These are phyloP conservation scores for Microsporum canis DNA, from an alignment of 2,329 filamentous ascomycete species.

Conservation along the genomic window DNA sequence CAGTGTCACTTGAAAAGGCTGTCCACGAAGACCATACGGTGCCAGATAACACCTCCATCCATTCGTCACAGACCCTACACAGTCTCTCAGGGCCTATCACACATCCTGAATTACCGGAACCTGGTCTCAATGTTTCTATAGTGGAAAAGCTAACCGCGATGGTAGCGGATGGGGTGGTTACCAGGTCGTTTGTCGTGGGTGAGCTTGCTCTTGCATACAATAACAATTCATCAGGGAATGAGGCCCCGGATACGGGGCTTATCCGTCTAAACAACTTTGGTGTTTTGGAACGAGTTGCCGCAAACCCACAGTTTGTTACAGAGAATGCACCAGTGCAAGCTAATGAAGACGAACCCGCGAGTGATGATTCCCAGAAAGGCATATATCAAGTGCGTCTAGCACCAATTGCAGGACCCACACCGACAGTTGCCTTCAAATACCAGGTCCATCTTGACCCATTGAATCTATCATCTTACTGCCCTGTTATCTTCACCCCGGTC, in stretches of 20 bases:
- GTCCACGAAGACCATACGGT: slow-evolving; percentile 53
- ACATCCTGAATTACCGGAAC: slow-evolving; percentile 69
- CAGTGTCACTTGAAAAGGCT: slow-evolving; percentile 40
- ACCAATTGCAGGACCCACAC: slow-evolving; percentile 53
- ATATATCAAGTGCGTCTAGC: slow-evolving; percentile 68
- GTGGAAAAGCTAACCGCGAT: slow-evolving; percentile 83
- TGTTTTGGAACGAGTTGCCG: slow-evolving; percentile 80
- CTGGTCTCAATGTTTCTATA: slow-evolving; percentile 76
- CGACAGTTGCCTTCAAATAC: slow-evolving; percentile 79
- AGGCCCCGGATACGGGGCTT: slow-evolving; percentile 42
- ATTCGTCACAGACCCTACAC: slow-evolving; percentile 71
- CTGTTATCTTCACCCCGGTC: slow-evolving; percentile 58
- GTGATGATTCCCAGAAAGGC: slow-evolving; percentile 52
- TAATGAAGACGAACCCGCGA: slow-evolving; percentile 14
- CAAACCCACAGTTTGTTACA: slow-evolving; percentile 81
- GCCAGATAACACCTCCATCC: slow-evolving; percentile 84
- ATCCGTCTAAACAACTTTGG: slow-evolving; percentile 82
- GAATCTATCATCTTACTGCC: slow-evolving; percentile 50
- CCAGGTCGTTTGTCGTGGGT: slow-evolving; percentile 63
- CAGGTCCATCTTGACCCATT: slow-evolving; percentile 61
- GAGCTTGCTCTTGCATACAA: slow-evolving; percentile 86
- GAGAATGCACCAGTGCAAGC: slow-evolving; percentile 37
- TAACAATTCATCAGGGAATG: slow-evolving; percentile 22
- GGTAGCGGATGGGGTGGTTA: slow-evolving; percentile 63
- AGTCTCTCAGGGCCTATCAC: slow-evolving; percentile 55